These are phyloP conservation scores for maize (Zea mays) DNA, from an alignment of 176 grass and related monocot species.

Conservation along the genomic window DNA sequence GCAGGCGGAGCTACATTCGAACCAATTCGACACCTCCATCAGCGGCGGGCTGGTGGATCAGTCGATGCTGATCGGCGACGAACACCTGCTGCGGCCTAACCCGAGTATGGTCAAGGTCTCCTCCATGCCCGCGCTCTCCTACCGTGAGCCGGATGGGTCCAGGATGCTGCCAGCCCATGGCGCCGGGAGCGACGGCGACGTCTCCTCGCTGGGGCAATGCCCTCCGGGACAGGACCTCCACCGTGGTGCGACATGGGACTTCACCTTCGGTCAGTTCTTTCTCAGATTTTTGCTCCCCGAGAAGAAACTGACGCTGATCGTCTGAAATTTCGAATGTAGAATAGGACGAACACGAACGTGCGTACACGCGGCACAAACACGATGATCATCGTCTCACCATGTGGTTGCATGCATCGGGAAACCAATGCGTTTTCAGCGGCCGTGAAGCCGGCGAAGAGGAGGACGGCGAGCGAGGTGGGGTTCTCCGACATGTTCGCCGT, in stretches of 20 bases:
- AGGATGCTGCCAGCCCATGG: background rate
- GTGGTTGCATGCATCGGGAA: slow-evolving; percentile 1
- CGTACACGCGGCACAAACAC: background rate
- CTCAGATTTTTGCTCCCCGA: background rate
- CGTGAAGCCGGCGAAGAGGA: slow-evolving; percentile 39
- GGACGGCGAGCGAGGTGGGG: slow-evolving; percentile 29
- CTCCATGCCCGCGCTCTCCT: slow-evolving; percentile 52
- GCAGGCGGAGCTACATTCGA: slow-evolving; percentile 47
- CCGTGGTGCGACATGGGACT: slow-evolving; percentile 42
- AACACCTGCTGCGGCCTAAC: background rate
- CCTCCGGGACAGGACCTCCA: slow-evolving; percentile 11
- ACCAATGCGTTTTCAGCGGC: slow-evolving; percentile 37
- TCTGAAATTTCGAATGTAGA: slow-evolving; percentile 21
- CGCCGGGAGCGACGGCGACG: slow-evolving; percentile 25
- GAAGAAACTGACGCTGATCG: background rate
- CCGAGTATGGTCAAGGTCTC: slow-evolving; percentile 25
- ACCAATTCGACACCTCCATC: slow-evolving; percentile 39
- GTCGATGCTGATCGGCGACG: slow-evolving; percentile 41
- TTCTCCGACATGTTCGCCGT: slow-evolving; percentile 21
- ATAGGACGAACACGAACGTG: background rate
- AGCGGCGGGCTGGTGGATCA: slow-evolving; percentile 34
- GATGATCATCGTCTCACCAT: background rate
- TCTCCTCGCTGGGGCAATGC: slow-evolving; percentile 12
- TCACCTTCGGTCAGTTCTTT: slow-evolving; percentile 44
- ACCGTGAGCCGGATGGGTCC: slow-evolving; percentile 11